These are phyloP conservation scores for Sphagnum tenellum DNA, from an alignment of 225 moss, liverwort and hornwort species.

Conservation along the genomic window DNA sequence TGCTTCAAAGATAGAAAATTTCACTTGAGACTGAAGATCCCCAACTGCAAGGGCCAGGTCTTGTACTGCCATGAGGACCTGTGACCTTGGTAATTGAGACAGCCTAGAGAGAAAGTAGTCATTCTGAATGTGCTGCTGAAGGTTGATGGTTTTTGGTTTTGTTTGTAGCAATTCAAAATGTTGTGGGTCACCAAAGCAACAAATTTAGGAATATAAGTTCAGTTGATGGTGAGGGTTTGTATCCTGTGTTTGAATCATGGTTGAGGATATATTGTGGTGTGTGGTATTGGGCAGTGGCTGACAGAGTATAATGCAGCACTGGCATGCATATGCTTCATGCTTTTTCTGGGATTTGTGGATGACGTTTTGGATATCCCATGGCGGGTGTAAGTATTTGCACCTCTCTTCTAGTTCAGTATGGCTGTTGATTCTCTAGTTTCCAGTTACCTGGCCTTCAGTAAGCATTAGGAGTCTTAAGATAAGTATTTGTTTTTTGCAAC, in stretches of 20 bases:
- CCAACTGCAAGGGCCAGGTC: no score
- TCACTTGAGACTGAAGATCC: no score
- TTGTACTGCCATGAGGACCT: no score
- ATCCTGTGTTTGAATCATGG: not conserved
- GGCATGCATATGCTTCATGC: slow-evolving; percentile 90
- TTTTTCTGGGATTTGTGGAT: slow-evolving; percentile 92
- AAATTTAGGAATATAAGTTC: not conserved
- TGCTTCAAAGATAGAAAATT: no score
- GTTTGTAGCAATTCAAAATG: not conserved
- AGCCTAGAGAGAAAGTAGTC: no score
- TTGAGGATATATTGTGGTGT: slow-evolving; percentile 3
- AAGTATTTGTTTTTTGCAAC: no score
- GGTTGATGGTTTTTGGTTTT: no score
- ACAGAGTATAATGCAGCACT: slow-evolving; percentile 95
- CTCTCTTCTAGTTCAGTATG: not conserved
- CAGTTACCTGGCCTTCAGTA: no score
- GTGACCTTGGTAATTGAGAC: no score
- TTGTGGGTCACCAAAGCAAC: not conserved
- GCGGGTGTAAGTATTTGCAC: slow-evolving; percentile 67
- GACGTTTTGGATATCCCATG: slow-evolving; percentile 94
- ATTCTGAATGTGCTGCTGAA: no score
- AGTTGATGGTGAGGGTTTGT: not conserved
- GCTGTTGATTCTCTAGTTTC: no score
- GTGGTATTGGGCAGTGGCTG: slow-evolving; percentile 60
- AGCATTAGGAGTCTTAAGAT: no score